Evolutionary conservation across 192 early-diverging fungal genomes (phyloP).

Genomic region (Coemansia sp.): DNA sequence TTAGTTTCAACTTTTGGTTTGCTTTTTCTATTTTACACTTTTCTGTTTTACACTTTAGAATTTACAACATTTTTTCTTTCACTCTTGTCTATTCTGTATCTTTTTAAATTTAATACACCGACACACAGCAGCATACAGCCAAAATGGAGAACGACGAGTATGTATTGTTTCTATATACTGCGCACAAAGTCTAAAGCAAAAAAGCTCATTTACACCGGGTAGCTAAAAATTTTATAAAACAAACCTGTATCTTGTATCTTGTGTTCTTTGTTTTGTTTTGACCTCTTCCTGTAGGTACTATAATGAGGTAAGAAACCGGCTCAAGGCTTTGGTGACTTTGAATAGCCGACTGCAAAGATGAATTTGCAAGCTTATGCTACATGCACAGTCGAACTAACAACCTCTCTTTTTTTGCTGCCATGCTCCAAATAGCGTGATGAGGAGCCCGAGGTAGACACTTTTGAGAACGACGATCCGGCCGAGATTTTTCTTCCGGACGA

Average conservation of each 20-base stretch:
- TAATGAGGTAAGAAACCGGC: conserved; percentile 9
- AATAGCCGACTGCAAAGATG: too few species aligned
- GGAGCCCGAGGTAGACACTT: conserved; percentile 29
- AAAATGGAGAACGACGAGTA: conserved; percentile 7
- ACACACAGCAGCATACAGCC: background rate
- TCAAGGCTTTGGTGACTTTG: background rate
- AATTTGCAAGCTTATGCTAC: too few species aligned
- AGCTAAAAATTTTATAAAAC: too few species aligned
- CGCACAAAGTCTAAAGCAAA: background rate
- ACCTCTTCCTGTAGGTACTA: conserved; percentile 14
- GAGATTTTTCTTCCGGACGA: conserved; percentile 48
- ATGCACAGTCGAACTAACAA: too few species aligned
- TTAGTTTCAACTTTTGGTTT: background rate
- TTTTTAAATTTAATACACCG: background rate
- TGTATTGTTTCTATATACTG: background rate
- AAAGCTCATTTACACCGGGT: too few species aligned
- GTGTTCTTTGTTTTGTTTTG: background rate
- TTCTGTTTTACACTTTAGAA: background rate
- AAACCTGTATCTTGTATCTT: too few species aligned
- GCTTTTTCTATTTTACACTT: background rate
- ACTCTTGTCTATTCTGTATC: background rate
- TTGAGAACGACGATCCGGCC: conserved; percentile 37
- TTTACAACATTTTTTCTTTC: background rate
- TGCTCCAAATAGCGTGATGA: conserved; percentile 17
- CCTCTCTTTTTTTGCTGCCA: background rate